Base-by-base conservation (phyloP, 1,284 basidiomycete species). In the Moesziomyces sp. region DNA sequence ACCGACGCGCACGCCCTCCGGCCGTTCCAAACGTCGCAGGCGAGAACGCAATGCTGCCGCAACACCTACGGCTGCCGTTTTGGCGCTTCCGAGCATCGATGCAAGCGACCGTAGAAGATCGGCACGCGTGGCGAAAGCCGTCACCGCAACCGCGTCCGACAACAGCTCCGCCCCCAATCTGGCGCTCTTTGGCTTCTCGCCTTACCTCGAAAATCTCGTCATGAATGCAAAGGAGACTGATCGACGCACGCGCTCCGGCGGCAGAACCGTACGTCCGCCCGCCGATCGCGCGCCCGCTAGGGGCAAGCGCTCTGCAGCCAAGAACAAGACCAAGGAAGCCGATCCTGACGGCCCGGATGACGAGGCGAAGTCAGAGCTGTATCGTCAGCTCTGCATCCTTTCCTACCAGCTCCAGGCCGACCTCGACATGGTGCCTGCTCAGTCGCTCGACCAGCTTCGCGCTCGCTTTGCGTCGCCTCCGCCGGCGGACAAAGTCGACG, bases 331-430 rank as follows among this genome's bases (percentile, higher is more conserved):
- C 38, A 74, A 62, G 28, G 62, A 69, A 10, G 14, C 53, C 2
- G 66, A 69, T 19, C 55, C 57, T 1, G 71, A 74, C 35, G 66
- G 47, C 3, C 61, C 71, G 3, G 61, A 65, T 30, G 62, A 69
- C 5, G 55, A 74, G 14, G 66, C 52, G 13, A 74, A 74, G 35
- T 9, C 40, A 53, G 66, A 74, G 58, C 52, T 74, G 10, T 74
- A 69, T 40, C 61, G 55, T 34, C 54, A 65, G 53, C 59, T 74
- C 1, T 74, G 71, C 62, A 74, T 69, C 49, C 60, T 74, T n/a
- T 74, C 71, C 0, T 66, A 73, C 18, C 70, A 73, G 51, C 52
- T 74, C 35, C 71, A 74, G 47, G 66, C 71, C n/a, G 52, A 69
- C n/a, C 71, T 74, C 43, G 66, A 66, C 21, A 62, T 74, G 61